A percentile compares a stretch with the other conserved stretches of the same genome.
These are phyloP conservation scores for Xanthoconium separans DNA, from an alignment of 1,284 basidiomycete species.

Conservation along the genomic window DNA sequence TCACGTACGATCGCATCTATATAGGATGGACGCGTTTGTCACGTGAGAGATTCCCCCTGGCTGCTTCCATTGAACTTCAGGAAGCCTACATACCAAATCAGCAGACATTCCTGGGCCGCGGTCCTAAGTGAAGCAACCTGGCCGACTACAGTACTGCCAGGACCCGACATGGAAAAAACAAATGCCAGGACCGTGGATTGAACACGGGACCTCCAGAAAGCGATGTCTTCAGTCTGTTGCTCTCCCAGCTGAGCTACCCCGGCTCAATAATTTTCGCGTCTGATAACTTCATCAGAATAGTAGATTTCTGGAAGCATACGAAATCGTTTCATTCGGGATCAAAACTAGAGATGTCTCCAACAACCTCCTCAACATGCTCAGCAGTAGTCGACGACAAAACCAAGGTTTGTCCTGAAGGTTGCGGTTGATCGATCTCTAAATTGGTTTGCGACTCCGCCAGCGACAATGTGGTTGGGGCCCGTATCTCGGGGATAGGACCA, in stretches of 20 bases:
- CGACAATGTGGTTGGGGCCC: conserved; percentile 41
- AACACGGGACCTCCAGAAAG: conserved; percentile 55
- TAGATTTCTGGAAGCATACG: neutral
- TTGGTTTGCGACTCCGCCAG: conserved; percentile 23
- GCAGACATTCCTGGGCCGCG: too few species aligned
- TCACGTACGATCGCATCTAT: neutral
- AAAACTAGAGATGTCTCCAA: conserved; percentile 32
- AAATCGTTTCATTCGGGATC: conserved; percentile 17
- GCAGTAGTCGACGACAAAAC: conserved; percentile 4
- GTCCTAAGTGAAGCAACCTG: too few species aligned
- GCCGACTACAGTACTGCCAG: neutral
- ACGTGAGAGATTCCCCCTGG: conserved; percentile 15
- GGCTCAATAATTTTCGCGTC: conserved; percentile 19
- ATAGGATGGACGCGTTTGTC: conserved; percentile 14
- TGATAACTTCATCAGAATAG: neutral
- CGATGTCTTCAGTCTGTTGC: conserved; percentile 66
- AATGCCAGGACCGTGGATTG: conserved; percentile 56
- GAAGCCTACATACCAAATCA: neutral
- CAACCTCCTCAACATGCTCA: conserved; percentile 28
- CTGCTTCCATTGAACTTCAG: neutral
- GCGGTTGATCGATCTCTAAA: neutral
- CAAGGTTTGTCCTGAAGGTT: neutral
- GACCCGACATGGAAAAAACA: neutral
- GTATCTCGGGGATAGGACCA: conserved; percentile 72
- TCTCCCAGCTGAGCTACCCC: conserved; percentile 75